Conservation (phyloP, 768 basidiomycete species). For the Termitomyces eurrhizus region DNA sequence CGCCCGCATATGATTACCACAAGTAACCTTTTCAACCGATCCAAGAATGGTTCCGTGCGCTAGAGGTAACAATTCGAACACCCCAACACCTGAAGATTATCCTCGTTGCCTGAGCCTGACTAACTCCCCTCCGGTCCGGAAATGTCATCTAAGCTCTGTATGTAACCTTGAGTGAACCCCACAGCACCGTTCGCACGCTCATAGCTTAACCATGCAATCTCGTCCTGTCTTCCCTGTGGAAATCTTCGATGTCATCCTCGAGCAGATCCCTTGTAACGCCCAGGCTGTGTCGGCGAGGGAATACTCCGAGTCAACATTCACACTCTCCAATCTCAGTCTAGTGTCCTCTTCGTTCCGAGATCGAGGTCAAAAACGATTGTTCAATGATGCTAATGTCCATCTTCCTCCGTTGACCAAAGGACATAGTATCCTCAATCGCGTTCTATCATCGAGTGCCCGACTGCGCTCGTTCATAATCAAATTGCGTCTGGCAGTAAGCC, state of each 20-base stretch:
- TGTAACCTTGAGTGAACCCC: neutral
- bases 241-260: neutral
- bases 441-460: neutral
- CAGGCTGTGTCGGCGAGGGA: neutral
- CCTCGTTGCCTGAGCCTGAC: too few species aligned
- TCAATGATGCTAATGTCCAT: neutral
- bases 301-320: neutral
- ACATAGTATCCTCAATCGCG: neutral
- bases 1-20: neutral
- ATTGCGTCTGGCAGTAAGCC: neutral
- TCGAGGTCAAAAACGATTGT: neutral
- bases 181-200: neutral
- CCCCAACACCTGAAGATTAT: too few species aligned
- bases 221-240: neutral
- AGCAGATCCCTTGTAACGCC: neutral
- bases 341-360: neutral
- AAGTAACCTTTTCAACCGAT: too few species aligned
- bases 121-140: neutral
- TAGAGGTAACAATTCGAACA: too few species aligned
- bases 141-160: neutral
- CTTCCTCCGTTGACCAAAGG: neutral
- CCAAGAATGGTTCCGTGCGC: too few species aligned
- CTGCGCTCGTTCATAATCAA: neutral
- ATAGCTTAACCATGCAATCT: neutral
- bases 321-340: neutral